Base-by-base conservation (phyloP, 441 rosid species). In the Arabidopsis hybrid region DNA sequence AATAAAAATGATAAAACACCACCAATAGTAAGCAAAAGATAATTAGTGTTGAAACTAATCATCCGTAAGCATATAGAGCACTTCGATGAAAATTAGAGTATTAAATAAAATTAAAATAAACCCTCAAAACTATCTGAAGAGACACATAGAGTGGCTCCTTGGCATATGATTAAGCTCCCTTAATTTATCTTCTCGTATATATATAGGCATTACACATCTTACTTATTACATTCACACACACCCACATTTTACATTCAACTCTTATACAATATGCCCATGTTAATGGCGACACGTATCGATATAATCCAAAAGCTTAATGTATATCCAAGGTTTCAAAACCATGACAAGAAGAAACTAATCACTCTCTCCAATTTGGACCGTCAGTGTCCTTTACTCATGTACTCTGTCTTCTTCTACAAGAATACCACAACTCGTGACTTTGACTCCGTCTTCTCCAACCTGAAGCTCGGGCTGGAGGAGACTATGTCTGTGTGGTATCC, bases 381-480 rank as follows among this genome's bases (percentile, higher is more conserved):
- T 75, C 91, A 90, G 69, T 88, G 92, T 78, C 89, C 96, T 8
- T 32, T 62, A 53, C 88, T 85, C 55, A 83, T 87, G 93, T 84
- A 85, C 80, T 62, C 84, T 47, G 89, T 88, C 55, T 87, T 90
- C 81, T 86, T 88, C 75, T 87, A 87, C 84, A 83, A 81, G 45
- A 76, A 81, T 11, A 49, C 82, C 65, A 67, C 70, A 31, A 39
- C 49, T 74, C 71, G 67, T 26, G 79, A 83, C 58, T 57, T 78
- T 29, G 79, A 65, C 39, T 75, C 72, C 0, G 79, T 85, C 58
- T 88, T 85, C 43, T 69, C 80, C 14, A 63, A 75, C 78, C 82
- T 87, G 77, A 86, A 83, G 75, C 75, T 83, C 50, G 86, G 88
- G 29, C 60, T 88, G 75, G 96, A 89, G 72, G 86, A 87, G 78